Conservation (phyloP, 208 protist species). For the Acanthamoeba triangularis region DNA sequence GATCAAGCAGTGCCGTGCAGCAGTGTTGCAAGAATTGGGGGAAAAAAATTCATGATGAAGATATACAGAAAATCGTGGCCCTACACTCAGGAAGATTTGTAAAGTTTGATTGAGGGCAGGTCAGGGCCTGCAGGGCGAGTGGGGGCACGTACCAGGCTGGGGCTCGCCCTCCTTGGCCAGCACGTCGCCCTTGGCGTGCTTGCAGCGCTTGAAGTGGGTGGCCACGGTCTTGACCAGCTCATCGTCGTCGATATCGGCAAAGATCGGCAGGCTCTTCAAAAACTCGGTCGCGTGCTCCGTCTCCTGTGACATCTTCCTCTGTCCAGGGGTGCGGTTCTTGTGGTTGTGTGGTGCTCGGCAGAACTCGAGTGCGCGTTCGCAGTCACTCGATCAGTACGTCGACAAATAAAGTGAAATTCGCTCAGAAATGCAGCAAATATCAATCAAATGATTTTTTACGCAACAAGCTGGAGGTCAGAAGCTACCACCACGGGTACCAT, state of each 20-base stretch:
- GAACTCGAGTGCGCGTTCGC: background rate
- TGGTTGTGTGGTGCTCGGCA: background rate
- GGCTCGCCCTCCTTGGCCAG: slow-evolving; percentile 72
- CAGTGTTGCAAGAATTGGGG: too few species aligned
- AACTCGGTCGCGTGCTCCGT: background rate
- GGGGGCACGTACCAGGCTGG: slow-evolving; percentile 13
- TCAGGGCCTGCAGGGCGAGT: background rate
- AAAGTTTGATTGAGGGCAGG: background rate
- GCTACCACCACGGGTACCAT: too few species aligned
- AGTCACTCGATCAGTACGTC: too few species aligned
- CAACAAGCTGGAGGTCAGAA: too few species aligned
- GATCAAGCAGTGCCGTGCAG: background rate
- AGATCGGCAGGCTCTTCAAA: slow-evolving; percentile 19
- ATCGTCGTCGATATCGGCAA: slow-evolving; percentile 43
- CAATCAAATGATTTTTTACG: too few species aligned
- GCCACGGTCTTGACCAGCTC: background rate
- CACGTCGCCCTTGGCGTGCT: slow-evolving; percentile 26
- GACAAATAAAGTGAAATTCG: background rate
- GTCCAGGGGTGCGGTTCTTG: too few species aligned
- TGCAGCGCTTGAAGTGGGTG: slow-evolving; percentile 2
- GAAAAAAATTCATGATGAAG: too few species aligned
- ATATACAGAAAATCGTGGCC: too few species aligned
- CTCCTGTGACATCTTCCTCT: background rate
- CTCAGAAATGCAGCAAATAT: too few species aligned
- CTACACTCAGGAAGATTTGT: too few species aligned